Conservation (phyloP, 495 filamentous ascomycete species). For the Neurospora sp. region DNA sequence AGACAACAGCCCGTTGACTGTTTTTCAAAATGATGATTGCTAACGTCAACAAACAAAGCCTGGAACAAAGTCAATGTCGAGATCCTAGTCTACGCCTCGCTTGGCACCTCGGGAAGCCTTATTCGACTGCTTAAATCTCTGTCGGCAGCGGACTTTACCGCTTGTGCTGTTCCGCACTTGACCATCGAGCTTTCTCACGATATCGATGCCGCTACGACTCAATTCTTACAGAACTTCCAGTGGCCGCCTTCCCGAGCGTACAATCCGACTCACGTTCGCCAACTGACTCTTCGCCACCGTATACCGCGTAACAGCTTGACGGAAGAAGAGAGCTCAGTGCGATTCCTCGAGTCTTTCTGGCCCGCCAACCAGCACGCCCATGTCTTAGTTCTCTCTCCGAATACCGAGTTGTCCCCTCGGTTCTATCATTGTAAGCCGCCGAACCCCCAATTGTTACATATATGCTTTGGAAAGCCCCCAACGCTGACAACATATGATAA, state of each 20-base stretch:
- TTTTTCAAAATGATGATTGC: constrained; percentile 8
- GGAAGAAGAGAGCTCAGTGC: constrained; percentile 54
- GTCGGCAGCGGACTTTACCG: constrained; percentile 60
- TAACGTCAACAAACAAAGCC: constrained; percentile 28
- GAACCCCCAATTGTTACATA: neutral
- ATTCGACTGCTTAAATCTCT: constrained; percentile 65
- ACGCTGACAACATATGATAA: neutral
- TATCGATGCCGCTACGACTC: constrained; percentile 49
- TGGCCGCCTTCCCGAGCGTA: constrained; percentile 48
- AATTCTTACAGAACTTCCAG: constrained; percentile 48
- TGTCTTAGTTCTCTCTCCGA: constrained; percentile 66
- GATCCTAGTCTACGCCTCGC: constrained; percentile 64
- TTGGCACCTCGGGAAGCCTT: constrained; percentile 57
- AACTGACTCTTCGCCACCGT: constrained; percentile 62
- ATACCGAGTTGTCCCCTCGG: constrained; percentile 59
- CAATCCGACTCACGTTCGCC: constrained; percentile 25
- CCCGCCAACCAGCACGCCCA: constrained; percentile 54
- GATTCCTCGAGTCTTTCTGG: constrained; percentile 74
- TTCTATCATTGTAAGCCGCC: constrained; percentile 63
- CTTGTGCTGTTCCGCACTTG: constrained; percentile 51
- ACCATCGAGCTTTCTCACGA: constrained; percentile 69
- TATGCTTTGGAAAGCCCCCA: neutral
- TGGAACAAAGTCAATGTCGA: constrained; percentile 70
- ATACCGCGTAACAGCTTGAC: constrained; percentile 45
- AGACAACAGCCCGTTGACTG: neutral